A percentile compares a stretch with the other conserved stretches of the same genome.
Evolutionary conservation across 139 green algal species (phyloP).

Genomic region (Ettlia oleoabundans): DNA sequence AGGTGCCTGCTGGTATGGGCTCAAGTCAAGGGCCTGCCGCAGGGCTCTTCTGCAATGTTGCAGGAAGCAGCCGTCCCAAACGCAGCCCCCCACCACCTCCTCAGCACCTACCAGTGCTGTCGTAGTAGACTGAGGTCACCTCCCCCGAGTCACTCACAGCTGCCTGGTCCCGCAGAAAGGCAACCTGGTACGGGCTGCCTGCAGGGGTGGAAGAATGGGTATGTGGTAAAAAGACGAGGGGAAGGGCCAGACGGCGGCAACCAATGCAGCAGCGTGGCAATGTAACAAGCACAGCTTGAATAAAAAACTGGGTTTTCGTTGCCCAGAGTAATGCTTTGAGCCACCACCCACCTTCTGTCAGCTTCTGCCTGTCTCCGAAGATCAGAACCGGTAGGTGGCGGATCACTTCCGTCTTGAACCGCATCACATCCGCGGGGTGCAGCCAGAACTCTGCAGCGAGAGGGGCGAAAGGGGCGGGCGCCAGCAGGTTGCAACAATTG

Average conservation of each 20-base stretch:
- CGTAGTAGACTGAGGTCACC: slow-evolving; percentile 78
- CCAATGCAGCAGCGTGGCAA: no score
- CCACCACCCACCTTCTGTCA: slow-evolving; percentile 27
- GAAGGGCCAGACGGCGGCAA: not conserved
- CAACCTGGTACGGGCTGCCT: not conserved
- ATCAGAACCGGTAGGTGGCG: slow-evolving; percentile 85
- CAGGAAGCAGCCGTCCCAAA: no score
- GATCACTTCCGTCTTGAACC: slow-evolving; percentile 69
- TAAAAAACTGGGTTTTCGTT: not conserved
- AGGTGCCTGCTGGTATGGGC: no score
- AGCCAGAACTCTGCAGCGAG: slow-evolving; percentile 75
- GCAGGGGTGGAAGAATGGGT: not conserved
- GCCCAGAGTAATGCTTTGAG: not conserved
- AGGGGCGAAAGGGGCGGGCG: not conserved
- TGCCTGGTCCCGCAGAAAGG: slow-evolving; percentile 5
- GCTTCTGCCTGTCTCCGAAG: slow-evolving; percentile 57
- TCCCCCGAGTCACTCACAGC: not conserved
- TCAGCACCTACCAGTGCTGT: slow-evolving; percentile 43
- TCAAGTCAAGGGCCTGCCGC: no score
- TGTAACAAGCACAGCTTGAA: not conserved
- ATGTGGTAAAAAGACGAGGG: not conserved
- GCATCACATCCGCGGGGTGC: slow-evolving; percentile 61
- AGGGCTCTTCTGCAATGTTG: no score
- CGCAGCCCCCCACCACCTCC: no score
- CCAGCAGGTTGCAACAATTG: no score